Conservation (phyloP, 257 asterid genomes). For the Salvia hispanica region DNA sequence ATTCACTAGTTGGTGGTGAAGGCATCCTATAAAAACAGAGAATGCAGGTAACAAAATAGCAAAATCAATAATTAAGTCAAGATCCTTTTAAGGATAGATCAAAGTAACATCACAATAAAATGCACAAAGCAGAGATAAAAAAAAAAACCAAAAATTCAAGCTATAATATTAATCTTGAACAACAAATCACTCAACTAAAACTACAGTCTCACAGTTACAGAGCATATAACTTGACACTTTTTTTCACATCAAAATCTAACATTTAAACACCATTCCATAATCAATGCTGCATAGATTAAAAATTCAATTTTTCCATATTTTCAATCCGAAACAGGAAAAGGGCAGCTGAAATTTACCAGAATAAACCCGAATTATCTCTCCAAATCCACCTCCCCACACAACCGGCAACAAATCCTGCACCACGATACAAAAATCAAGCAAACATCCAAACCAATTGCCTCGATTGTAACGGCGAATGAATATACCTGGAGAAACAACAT, state of each 20-base stretch:
- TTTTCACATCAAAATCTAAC: background rate
- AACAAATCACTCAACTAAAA: constrained; percentile 1
- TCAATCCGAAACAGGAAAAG: background rate
- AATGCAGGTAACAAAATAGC: constrained; percentile 1
- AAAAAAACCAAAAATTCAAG: too few species aligned
- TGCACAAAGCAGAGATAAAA: too few species aligned
- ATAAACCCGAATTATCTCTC: constrained; percentile 39
- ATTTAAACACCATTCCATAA: too few species aligned
- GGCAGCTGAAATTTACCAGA: constrained; percentile 49
- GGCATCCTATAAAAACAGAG: too few species aligned
- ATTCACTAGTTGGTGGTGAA: too few species aligned
- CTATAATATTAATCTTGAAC: background rate
- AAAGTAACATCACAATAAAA: too few species aligned
- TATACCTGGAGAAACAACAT: constrained; percentile 75
- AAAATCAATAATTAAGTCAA: constrained; percentile 11
- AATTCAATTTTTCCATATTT: constrained; percentile 18
- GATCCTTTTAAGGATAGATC: background rate
- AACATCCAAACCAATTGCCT: constrained; percentile 20
- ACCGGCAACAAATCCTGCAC: constrained; percentile 66
- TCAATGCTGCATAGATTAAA: background rate
- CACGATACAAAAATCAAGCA: constrained; percentile 21
- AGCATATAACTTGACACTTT: background rate
- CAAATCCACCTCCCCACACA: constrained; percentile 43
- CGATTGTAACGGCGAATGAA: constrained; percentile 23
- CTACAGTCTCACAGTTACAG: constrained; percentile 15